Conservation (phyloP, 2,329 filamentous ascomycete genomes). For the Mariannaea elegans region DNA sequence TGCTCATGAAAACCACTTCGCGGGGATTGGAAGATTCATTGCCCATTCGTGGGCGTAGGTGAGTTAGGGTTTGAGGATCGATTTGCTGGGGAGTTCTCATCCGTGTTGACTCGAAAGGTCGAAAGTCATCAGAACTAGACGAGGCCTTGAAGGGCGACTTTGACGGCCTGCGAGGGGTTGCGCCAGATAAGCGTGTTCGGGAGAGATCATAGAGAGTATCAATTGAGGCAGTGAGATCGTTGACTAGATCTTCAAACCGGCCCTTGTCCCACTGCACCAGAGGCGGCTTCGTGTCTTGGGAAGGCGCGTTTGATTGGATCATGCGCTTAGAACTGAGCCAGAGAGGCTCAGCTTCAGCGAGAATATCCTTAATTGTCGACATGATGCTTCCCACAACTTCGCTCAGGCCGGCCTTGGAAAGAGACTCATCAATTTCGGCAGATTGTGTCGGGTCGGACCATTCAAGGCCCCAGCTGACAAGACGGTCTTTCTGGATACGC, state of each 20-base stretch:
- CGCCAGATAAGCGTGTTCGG: conserved; percentile 64
- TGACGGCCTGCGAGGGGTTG: conserved; percentile 43
- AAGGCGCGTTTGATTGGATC: conserved; percentile 50
- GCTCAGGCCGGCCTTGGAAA: conserved; percentile 77
- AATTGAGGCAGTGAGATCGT: conserved; percentile 79
- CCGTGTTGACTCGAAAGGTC: conserved; percentile 66
- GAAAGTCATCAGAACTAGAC: conserved; percentile 54
- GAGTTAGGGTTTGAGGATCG: conserved; percentile 62
- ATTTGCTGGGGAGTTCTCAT: conserved; percentile 70
- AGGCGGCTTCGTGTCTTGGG: conserved; percentile 62
- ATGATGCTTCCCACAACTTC: conserved; percentile 83
- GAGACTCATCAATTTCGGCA: conserved; percentile 74
- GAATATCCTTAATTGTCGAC: conserved; percentile 81
- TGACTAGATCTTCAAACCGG: conserved; percentile 79
- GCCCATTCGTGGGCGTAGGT: conserved; percentile 53
- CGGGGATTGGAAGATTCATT: conserved; percentile 47
- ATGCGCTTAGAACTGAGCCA: conserved; percentile 68
- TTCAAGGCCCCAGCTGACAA: conserved; percentile 82
- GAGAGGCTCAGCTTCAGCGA: conserved; percentile 78
- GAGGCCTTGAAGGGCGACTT: conserved; percentile 48
- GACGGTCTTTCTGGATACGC: conserved; percentile 80
- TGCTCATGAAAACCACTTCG: conserved; percentile 60
- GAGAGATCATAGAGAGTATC: conserved; percentile 83
- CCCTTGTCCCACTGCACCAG: conserved; percentile 73
- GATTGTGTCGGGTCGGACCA: conserved; percentile 79